Evolutionary conservation across 2,329 filamentous ascomycete species (phyloP).

Genomic region (Arachnomyces sp.): DNA sequence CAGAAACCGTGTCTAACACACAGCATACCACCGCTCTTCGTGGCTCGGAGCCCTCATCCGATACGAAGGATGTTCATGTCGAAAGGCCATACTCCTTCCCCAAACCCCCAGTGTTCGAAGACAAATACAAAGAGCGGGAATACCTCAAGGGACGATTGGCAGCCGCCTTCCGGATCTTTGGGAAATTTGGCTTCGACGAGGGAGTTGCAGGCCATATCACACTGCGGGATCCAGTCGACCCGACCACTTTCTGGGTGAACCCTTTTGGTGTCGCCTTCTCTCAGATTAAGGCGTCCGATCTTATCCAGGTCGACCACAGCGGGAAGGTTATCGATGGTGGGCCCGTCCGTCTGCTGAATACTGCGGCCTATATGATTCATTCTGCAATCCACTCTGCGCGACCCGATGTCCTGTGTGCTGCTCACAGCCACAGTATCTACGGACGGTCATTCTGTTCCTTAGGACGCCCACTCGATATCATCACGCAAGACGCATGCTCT

Average conservation of each 20-base stretch:
- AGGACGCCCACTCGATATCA: slow-evolving; percentile 37
- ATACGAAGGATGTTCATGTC: slow-evolving; percentile 16
- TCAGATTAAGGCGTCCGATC: slow-evolving; percentile 55
- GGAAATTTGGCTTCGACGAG: slow-evolving; percentile 51
- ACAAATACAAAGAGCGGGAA: slow-evolving; percentile 42
- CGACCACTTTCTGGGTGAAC: slow-evolving; percentile 59
- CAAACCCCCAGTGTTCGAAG: slow-evolving; percentile 29
- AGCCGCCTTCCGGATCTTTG: slow-evolving; percentile 52
- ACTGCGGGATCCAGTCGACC: slow-evolving; percentile 53
- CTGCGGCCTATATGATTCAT: slow-evolving; percentile 46
- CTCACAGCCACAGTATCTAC: slow-evolving; percentile 50
- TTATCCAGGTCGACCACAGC: slow-evolving; percentile 58
- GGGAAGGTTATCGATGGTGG: slow-evolving; percentile 60
- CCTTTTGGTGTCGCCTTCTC: slow-evolving; percentile 56
- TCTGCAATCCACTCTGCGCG: slow-evolving; percentile 48
- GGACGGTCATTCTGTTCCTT: slow-evolving; percentile 39
- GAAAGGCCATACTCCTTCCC: slow-evolving; percentile 21
- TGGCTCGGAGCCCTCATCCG: slow-evolving; percentile 10
- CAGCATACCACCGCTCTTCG: slow-evolving; percentile 9
- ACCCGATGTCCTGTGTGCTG: slow-evolving; percentile 49
- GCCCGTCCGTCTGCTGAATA: slow-evolving; percentile 38
- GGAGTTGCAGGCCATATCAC: slow-evolving; percentile 60
- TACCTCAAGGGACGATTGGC: slow-evolving; percentile 50
- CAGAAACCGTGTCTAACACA: slow-evolving; percentile 17
- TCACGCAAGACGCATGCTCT: slow-evolving; percentile 39